Evolutionary conservation across 768 basidiomycete species (phyloP), one percentile per base, ranked within the genome.

Genomic region (Hygrophoropsis aurantiaca): DNA sequence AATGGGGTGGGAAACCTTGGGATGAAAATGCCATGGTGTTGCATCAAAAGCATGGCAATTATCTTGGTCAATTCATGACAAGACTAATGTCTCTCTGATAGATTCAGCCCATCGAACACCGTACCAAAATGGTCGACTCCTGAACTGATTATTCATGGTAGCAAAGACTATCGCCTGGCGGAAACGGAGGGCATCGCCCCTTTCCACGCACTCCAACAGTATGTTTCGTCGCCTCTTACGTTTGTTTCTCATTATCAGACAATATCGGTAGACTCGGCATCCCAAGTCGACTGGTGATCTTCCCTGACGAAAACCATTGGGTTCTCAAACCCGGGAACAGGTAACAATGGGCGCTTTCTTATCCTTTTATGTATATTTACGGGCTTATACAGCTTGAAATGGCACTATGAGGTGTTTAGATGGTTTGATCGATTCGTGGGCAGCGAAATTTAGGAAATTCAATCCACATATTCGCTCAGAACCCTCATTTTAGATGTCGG

Each of bases 271-370:
- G 87, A 56, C 75, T 70, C 40, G 80, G 77, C 13, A 67, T 90
- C 26, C 82, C 84, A 3, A 84, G 80, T 46, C 75, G 87, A 25
- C 69, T 89, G 15, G 79, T 90, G 4, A 73, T 87, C 47, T 90
- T 89, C 76, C 86, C 87, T 0, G 80, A 85, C 52, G 90, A 92
- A 67, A 92, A 90, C 55, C 89, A 92, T 60, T 89, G 90, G 90
- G 88, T 87, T 19, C 64, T 88, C 48, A 77, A 85, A 38, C 36
- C 36, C 7, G n/a, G 36, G 16, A 38, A 38, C 16, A 16, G 36
- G 36, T 30, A 24, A 9, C 11, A 4, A 13, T 13, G 27, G 27
- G 13, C 27, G 7, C 27, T 30, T 30, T 30, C 27, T 46, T 32
- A 25, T 34, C 38, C 44, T n/a, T n/a, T 34, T 10, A 10, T 34